Evolutionary conservation across 2,329 filamentous ascomycete species (phyloP), one percentile per base, ranked within the genome.

Genomic region (Parasarocladium wereldwijsianum): DNA sequence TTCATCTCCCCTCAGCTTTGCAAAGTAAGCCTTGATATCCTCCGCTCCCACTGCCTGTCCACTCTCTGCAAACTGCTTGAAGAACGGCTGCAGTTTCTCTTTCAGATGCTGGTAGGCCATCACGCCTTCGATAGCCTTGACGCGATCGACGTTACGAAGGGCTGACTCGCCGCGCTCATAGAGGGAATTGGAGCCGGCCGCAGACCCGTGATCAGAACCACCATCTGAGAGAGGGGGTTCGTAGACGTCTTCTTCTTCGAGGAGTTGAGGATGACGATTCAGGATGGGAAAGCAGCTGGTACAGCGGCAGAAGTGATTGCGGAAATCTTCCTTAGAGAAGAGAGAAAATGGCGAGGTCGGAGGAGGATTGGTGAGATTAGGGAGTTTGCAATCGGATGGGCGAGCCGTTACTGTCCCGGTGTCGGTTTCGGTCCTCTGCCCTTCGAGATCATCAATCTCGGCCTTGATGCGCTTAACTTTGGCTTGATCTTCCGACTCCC

Each of bases 41-140:
- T 98, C 90, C 1, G 87, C 87, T 2, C 84, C 77, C 14, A 98
- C 86, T 0, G 82, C 76, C 51, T 81, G 62, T 1, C 87, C 87
- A 38, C 78, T 92, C 48, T 94, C 84, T 1, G 90, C 90, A 50
- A 93, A 98, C 24, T 92, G 80, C 54, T 86, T 75, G 44, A 98
- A 72, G 50, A 98, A 96, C 0, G 77, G 76, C 61, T 87, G 93
- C n/a, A 98, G 73, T 49, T 87, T 86, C 46, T 96, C 86, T 47
- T 92, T 90, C 36, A 98, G 67, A 44, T 93, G 80, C 45, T 96
- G 94, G 55, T 96, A 98, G 1, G 86, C 87, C 85, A 96, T 94
- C 26, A 93, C 87, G 11, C 90, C 90, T 51, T 98, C 82, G 33
- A 98, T 93, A 4, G 90, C 90, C 10, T 77, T 69, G 6, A 96